phyloP scores from a whole-genome alignment of 257 asterid genomes.

The Verbascum thapsus region DNA sequence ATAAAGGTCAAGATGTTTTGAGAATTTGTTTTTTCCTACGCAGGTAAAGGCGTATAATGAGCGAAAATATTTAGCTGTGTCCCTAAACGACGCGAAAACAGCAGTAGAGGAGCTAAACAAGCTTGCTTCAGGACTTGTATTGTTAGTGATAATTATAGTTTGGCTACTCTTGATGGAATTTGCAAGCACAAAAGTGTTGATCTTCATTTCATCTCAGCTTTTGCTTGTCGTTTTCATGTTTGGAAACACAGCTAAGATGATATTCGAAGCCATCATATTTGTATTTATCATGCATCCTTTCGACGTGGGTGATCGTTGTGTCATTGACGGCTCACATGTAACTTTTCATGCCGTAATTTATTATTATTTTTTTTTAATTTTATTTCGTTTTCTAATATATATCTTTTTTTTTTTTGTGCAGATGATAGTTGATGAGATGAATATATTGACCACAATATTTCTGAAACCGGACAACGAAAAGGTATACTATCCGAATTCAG shows the following conservation, averaged over 20 bases:
- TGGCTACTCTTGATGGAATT: conserved; percentile 66
- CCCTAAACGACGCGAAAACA: conserved; percentile 59
- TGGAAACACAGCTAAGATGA: conserved; percentile 48
- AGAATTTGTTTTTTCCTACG: not conserved
- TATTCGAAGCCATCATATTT: conserved; percentile 60
- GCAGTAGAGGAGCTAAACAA: conserved; percentile 67
- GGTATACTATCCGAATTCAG: conserved; percentile 62
- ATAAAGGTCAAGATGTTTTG: not conserved
- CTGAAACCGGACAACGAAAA: conserved; percentile 61
- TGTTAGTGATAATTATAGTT: conserved; percentile 43
- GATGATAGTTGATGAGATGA: conserved; percentile 82
- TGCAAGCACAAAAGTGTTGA: conserved; percentile 44
- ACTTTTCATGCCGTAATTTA: not conserved
- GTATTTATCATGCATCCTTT: conserved; percentile 60
- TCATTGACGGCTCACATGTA: conserved; percentile 61
- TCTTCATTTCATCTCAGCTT: conserved; percentile 61
- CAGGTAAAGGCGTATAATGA: conserved; percentile 59
- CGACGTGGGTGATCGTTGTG: conserved; percentile 74
- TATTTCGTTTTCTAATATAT: too few species aligned
- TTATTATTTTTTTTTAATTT: too few species aligned
- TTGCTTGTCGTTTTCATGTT: conserved; percentile 55
- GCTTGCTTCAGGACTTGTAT: conserved; percentile 46
- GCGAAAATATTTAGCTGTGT: conserved; percentile 56
- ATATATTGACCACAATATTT: conserved; percentile 65
- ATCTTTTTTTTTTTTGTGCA: conserved; percentile 27